Evolutionary conservation across 257 asterid genomes (phyloP).

Genomic region (Gentiana dahurica): DNA sequence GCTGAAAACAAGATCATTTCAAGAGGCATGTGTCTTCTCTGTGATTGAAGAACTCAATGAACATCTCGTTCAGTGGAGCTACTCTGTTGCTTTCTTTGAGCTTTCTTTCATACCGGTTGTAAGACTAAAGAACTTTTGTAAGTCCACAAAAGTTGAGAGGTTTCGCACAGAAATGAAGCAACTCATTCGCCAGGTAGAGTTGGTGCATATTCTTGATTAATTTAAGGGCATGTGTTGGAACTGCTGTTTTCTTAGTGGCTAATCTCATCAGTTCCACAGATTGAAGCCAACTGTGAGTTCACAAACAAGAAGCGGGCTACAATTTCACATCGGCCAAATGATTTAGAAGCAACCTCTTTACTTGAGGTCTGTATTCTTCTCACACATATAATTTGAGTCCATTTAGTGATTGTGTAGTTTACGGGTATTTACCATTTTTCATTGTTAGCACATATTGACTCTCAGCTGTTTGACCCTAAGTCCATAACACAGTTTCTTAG

Average conservation of each 20-base stretch:
- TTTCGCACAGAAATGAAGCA: constrained; percentile 69
- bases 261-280: constrained; percentile 18
- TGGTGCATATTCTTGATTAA: not conserved
- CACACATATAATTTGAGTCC: too few species aligned
- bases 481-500: too few species aligned
- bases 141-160: constrained; percentile 88
- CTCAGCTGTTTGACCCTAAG: too few species aligned
- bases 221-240: constrained; percentile 8
- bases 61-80: constrained; percentile 93
- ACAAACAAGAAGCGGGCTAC: constrained; percentile 62
- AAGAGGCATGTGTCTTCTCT: constrained; percentile 80
- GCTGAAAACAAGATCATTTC: constrained; percentile 80
- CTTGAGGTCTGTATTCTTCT: constrained; percentile 48
- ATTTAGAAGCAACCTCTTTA: constrained; percentile 53
- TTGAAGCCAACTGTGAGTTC: constrained; percentile 68
- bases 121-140: constrained; percentile 61
- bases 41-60: constrained; percentile 83
- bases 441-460: too few species aligned
- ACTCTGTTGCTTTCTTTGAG: constrained; percentile 71
- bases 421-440: too few species aligned
- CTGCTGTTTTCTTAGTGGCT: constrained; percentile 7
- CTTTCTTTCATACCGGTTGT: constrained; percentile 67
- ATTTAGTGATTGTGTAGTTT: not conserved
- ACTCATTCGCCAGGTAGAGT: constrained; percentile 60
- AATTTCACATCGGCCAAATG: constrained; percentile 64